These are phyloP conservation scores for Coleophoma eucalyptorum DNA, from an alignment of 2,329 filamentous ascomycete species.

Conservation along the genomic window DNA sequence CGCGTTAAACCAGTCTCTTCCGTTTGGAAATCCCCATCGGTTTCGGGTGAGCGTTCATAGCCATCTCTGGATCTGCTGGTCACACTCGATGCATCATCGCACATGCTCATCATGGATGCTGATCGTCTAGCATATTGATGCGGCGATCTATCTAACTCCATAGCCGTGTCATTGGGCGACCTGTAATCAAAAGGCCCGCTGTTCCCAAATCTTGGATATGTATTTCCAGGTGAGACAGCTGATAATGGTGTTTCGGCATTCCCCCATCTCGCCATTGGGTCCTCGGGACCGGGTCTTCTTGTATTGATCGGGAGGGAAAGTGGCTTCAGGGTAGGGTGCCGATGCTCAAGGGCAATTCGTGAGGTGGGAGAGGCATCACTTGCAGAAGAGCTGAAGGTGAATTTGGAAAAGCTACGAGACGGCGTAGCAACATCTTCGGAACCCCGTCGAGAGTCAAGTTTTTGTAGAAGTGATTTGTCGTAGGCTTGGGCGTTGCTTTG, in stretches of 20 bases:
- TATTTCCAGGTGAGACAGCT: slow-evolving; percentile 22
- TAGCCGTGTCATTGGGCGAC: slow-evolving; percentile 23
- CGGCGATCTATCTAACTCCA: slow-evolving; percentile 25
- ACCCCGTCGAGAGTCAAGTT: slow-evolving; percentile 24
- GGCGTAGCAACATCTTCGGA: slow-evolving; percentile 26
- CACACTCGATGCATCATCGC: slow-evolving; percentile 45
- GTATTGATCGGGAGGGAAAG: slow-evolving; percentile 28
- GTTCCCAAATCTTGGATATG: slow-evolving; percentile 18
- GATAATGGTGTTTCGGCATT: slow-evolving; percentile 18
- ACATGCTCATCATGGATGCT: slow-evolving; percentile 32
- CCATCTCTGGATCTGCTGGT: slow-evolving; percentile 52
- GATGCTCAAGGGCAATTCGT: slow-evolving; percentile 22
- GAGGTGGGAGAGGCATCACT: slow-evolving; percentile 29
- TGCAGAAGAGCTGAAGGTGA: slow-evolving; percentile 25
- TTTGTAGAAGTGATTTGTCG: slow-evolving; percentile 32
- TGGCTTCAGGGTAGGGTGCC: slow-evolving; percentile 26
- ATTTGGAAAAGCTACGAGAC: slow-evolving; percentile 21
- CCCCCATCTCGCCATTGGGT: slow-evolving; percentile 25
- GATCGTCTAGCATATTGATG: slow-evolving; percentile 34
- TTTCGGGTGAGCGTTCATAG: slow-evolving; percentile 45
- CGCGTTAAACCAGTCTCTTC: slow-evolving; percentile 48
- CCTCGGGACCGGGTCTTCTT: slow-evolving; percentile 20
- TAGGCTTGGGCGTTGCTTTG: slow-evolving; percentile 30
- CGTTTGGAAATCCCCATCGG: slow-evolving; percentile 41
- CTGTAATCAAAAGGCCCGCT: slow-evolving; percentile 16